phyloP scores from a whole-genome alignment of 805 yeast species.

The Yarrowia deformans region DNA sequence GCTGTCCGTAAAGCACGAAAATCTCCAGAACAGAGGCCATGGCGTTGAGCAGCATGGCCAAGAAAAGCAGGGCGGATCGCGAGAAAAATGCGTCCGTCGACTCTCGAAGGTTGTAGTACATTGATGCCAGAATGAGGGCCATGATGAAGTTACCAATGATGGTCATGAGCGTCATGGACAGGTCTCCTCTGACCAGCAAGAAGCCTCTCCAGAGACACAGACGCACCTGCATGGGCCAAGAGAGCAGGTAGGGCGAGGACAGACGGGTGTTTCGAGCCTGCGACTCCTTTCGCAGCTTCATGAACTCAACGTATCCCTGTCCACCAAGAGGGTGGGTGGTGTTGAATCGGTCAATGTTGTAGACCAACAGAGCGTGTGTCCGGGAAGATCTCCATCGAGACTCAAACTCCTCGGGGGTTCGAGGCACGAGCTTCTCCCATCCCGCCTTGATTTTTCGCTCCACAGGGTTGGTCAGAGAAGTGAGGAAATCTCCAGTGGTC shows the following conservation, averaged over 20 bases:
- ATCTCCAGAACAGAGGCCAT: constrained; percentile 58
- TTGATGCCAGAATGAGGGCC: constrained; percentile 63
- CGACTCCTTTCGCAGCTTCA: constrained; percentile 46
- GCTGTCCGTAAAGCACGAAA: constrained; percentile 54
- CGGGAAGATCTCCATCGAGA: constrained; percentile 59
- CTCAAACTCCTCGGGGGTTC: constrained; percentile 60
- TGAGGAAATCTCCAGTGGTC: constrained; percentile 66
- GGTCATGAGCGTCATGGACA: constrained; percentile 55
- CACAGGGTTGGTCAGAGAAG: constrained; percentile 61
- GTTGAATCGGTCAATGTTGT: constrained; percentile 55
- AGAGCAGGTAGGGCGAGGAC: constrained; percentile 54
- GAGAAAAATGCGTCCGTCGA: constrained; percentile 60
- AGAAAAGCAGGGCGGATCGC: constrained; percentile 71
- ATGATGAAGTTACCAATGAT: constrained; percentile 58
- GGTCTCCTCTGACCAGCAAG: constrained; percentile 61
- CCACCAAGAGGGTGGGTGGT: constrained; percentile 45
- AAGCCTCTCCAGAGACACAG: constrained; percentile 61
- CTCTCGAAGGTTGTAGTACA: constrained; percentile 60
- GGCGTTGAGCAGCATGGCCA: constrained; percentile 56
- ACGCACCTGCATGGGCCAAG: constrained; percentile 57
- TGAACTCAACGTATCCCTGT: constrained; percentile 45
- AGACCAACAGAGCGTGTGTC: constrained; percentile 53
- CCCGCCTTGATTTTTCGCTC: constrained; percentile 59
- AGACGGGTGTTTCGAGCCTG: constrained; percentile 50
- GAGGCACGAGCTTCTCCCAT: constrained; percentile 59